Base-by-base conservation (phyloP, 1,284 basidiomycete genomes). In the Ustilago vetiveriae region DNA sequence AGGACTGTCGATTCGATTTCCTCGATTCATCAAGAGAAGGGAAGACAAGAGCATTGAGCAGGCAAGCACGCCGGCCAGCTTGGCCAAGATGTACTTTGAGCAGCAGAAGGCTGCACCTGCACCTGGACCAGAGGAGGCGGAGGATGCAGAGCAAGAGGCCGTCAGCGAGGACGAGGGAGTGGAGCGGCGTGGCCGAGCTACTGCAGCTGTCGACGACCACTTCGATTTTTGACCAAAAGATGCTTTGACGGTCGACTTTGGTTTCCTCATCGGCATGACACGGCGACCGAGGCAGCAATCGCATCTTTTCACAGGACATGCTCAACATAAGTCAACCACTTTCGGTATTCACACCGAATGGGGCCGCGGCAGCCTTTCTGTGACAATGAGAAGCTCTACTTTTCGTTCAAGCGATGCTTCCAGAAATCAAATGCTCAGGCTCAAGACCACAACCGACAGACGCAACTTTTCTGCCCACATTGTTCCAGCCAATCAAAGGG, bases 1-100 rank as follows among this genome's bases (percentile, higher is more conserved):
- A 37, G 94, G 94, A 7, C 62, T 83, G 9, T 79, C 75, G 17
- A 53, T 84, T 16, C 76, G 83, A 7, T 84, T 84, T 58, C 83
- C 83, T 17, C 59, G 83, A 3, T 84, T 84, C 66, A 75, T 84
- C 43, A 75, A 68, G 48, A 30, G 56, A 35, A 51, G 79, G 23
- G 72, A 44, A 62, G 78, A 80, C 44, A 78, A 78, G 56, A 29
- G 56, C 24, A 49, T 63, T 11, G 72, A 78, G 33, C 58, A 72
- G 21, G 77, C 79, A 0, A 70, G 45, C 27, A 67, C 68, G 27
- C 78, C 79, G 0, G 54, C 57, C 2, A 55, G 59, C 35, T 45
- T 81, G 22, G 78, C 78, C 3, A 57, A 62, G 45, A 71, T 80
- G 35, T 80, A 79, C 51, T 37, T 63, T 23, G 66, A 70, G 8